Evolutionary conservation across 2,329 filamentous ascomycete species (phyloP).

Genomic region (Penicillium sp.): DNA sequence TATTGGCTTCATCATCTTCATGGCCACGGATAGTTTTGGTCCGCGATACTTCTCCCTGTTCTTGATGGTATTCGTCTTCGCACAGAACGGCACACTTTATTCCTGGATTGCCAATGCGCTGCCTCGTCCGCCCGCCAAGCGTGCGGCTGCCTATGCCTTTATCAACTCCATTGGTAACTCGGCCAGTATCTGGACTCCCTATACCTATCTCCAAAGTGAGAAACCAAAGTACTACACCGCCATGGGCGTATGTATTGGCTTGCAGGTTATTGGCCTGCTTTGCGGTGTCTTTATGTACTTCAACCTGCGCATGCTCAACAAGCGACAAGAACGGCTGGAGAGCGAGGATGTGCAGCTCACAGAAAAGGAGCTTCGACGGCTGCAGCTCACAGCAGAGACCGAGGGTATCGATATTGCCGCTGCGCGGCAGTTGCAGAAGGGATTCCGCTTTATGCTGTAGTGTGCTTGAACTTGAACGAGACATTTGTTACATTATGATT

Average conservation of each 20-base stretch:
- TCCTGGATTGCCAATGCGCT: slow-evolving; percentile 49
- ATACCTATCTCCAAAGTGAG: slow-evolving; percentile 44
- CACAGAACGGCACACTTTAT: slow-evolving; percentile 31
- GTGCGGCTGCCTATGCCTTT: slow-evolving; percentile 52
- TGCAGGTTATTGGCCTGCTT: slow-evolving; percentile 36
- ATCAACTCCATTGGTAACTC: slow-evolving; percentile 55
- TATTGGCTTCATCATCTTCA: slow-evolving; percentile 52
- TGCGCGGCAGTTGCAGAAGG: slow-evolving; percentile 51
- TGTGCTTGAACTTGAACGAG: not conserved
- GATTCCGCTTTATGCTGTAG: slow-evolving; percentile 51
- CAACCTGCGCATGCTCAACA: slow-evolving; percentile 46
- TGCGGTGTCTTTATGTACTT: slow-evolving; percentile 38
- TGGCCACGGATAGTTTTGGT: slow-evolving; percentile 50
- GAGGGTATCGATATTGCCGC: slow-evolving; percentile 50
- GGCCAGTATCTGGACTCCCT: slow-evolving; percentile 51
- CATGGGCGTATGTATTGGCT: slow-evolving; percentile 41
- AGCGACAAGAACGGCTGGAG: slow-evolving; percentile 49
- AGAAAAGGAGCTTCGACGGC: slow-evolving; percentile 44
- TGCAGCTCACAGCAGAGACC: slow-evolving; percentile 50
- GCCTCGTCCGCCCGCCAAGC: slow-evolving; percentile 52
- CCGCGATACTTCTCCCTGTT: slow-evolving; percentile 55
- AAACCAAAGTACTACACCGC: slow-evolving; percentile 40
- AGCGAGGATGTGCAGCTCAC: slow-evolving; percentile 45
- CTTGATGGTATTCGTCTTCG: slow-evolving; percentile 54
- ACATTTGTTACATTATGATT: not conserved